Conservation (phyloP, 1,284 basidiomycete genomes). For the Ustilago shanxiensis region DNA sequence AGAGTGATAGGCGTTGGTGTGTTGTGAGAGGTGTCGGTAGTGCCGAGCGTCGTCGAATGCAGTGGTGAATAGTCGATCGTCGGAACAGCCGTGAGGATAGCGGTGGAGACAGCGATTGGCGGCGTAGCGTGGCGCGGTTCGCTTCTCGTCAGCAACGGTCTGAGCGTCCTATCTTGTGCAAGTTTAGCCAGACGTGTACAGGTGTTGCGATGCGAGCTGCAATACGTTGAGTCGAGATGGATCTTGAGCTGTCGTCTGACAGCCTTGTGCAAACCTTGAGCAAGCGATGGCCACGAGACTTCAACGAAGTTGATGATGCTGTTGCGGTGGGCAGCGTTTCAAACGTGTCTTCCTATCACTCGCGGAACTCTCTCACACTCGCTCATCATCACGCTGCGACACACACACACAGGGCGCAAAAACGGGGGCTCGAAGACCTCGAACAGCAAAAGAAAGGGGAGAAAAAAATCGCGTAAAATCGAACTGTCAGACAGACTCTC, state of each 20-base stretch:
- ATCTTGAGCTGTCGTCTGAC: not conserved
- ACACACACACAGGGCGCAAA: not conserved
- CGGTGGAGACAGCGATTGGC: not conserved
- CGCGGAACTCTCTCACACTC: not conserved
- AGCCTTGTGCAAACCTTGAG: not conserved
- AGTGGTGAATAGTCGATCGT: not conserved
- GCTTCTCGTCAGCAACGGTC: not conserved
- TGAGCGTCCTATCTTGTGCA: conserved; percentile 1
- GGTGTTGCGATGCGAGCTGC: not conserved
- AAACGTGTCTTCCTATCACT: conserved; percentile 11
- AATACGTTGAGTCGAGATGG: not conserved
- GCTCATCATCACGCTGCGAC: not conserved
- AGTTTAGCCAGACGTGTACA: conserved; percentile 1
- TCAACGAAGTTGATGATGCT: conserved; percentile 3
- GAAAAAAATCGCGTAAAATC: conserved; percentile 10
- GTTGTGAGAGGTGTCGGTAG: not conserved
- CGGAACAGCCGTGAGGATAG: not conserved
- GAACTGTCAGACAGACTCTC: too few species aligned
- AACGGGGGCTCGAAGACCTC: not conserved
- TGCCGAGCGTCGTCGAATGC: not conserved
- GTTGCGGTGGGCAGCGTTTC: not conserved
- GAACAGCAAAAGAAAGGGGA: not conserved
- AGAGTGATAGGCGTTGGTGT: not conserved
- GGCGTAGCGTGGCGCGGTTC: conserved; percentile 9
- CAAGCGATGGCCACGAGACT: not conserved